These are phyloP conservation scores for Pichia norvegensis DNA, from an alignment of 1,139 yeast species.

Conservation along the genomic window DNA sequence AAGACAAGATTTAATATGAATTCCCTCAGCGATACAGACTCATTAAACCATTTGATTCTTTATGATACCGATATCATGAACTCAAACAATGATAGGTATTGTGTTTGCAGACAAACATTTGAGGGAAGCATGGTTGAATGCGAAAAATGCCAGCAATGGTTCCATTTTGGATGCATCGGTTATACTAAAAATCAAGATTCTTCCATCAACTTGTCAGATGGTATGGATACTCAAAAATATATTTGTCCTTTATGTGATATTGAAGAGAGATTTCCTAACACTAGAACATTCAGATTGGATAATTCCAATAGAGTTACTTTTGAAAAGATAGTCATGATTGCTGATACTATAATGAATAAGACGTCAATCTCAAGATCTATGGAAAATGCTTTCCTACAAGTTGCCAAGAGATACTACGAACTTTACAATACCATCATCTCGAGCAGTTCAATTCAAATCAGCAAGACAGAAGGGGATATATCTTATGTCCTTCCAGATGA, in stretches of 20 bases:
- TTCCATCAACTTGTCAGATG: slow-evolving; percentile 21
- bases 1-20: slow-evolving; percentile 7
- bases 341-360: slow-evolving; percentile 1
- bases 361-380: slow-evolving; percentile 1
- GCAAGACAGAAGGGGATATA: not conserved
- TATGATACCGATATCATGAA: slow-evolving; percentile 9
- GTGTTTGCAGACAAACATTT: slow-evolving; percentile 55
- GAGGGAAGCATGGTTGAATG: slow-evolving; percentile 79
- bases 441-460: not conserved
- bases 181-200: slow-evolving; percentile 25
- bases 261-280: slow-evolving; percentile 23
- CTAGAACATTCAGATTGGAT: slow-evolving; percentile 22
- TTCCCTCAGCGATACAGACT: slow-evolving; percentile 4
- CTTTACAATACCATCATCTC: not conserved
- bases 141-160: slow-evolving; percentile 75
- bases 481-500: not conserved
- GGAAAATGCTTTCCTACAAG: slow-evolving; percentile 6
- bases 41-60: slow-evolving; percentile 5
- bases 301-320: slow-evolving; percentile 5
- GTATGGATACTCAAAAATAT: slow-evolving; percentile 32
- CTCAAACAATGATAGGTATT: slow-evolving; percentile 34
- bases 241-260: slow-evolving; percentile 64
- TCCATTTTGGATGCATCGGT: slow-evolving; percentile 60
- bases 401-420: slow-evolving; percentile 1
- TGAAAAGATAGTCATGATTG: slow-evolving; percentile 2